phyloP scores from a whole-genome alignment of 805 yeast species.

The Zygosaccharomyces gambellarensis region DNA sequence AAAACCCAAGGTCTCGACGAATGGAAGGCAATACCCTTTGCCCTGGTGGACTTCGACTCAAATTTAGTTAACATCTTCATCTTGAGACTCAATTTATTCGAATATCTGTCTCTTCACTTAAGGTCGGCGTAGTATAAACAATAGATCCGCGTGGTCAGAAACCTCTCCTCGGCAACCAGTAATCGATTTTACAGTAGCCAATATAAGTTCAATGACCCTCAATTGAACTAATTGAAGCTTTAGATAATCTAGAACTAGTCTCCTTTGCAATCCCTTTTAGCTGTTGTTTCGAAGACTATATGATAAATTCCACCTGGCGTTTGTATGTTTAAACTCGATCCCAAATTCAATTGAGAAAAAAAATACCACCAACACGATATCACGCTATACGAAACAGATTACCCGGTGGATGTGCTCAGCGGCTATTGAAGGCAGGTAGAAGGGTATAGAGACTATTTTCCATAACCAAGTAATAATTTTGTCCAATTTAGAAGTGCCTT shows the following conservation, averaged over 20 bases:
- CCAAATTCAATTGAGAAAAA: background rate
- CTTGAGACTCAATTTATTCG: slow-evolving; percentile 28
- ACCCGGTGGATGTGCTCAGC: background rate
- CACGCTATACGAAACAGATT: background rate
- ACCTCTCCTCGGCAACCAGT: background rate
- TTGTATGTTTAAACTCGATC: slow-evolving; percentile 4
- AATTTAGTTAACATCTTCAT: slow-evolving; percentile 89
- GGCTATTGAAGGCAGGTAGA: background rate
- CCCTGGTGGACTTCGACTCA: slow-evolving; percentile 96
- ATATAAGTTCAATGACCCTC: background rate
- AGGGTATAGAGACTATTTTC: background rate
- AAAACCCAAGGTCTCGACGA: slow-evolving; percentile 91
- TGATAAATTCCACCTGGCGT: slow-evolving; percentile 5
- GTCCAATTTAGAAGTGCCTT: too few species aligned
- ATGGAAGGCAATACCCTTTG: slow-evolving; percentile 96
- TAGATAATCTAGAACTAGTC: background rate
- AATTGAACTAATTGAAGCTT: slow-evolving; percentile 1
- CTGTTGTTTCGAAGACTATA: background rate
- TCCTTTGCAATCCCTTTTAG: background rate
- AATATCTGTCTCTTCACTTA: background rate
- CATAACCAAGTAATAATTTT: background rate
- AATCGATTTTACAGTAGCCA: background rate
- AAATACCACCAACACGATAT: background rate
- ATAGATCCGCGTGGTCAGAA: slow-evolving; percentile 1
- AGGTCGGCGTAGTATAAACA: slow-evolving; percentile 5